These are phyloP conservation scores for Metarhizium rileyi DNA, from an alignment of 2,329 filamentous ascomycete species.

Conservation along the genomic window DNA sequence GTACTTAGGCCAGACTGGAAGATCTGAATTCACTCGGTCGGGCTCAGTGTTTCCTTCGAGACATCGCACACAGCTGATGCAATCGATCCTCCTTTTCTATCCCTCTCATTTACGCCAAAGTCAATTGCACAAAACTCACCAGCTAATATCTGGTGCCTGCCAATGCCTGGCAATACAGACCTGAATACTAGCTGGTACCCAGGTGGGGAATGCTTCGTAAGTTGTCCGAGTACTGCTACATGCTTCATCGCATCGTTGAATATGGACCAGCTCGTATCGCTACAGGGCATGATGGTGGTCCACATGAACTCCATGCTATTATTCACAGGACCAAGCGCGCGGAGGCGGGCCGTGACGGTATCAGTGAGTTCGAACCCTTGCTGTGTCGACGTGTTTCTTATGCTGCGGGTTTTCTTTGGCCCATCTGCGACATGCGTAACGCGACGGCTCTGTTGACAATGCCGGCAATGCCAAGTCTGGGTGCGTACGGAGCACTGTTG, in stretches of 20 bases:
- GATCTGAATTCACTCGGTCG: not conserved
- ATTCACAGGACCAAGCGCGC: not conserved
- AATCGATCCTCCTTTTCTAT: not conserved
- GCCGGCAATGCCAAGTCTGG: too few species aligned
- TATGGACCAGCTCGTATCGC: not conserved
- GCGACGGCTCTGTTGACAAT: too few species aligned
- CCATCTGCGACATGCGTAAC: conserved; percentile 11
- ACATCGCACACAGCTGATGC: not conserved
- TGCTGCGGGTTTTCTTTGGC: conserved; percentile 7
- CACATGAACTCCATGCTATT: not conserved
- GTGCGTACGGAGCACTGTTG: not conserved
- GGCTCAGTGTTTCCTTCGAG: not conserved
- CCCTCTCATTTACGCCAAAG: not conserved
- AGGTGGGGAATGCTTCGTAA: too few species aligned
- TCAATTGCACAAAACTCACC: too few species aligned
- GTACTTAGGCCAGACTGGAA: not conserved
- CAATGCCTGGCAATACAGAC: not conserved
- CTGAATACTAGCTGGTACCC: too few species aligned
- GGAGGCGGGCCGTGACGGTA: conserved; percentile 9
- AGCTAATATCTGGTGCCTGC: not conserved
- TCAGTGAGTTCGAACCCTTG: conserved; percentile 4
- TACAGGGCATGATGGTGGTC: not conserved
- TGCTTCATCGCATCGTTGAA: not conserved
- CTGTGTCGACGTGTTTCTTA: conserved; percentile 8
- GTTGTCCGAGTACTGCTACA: not conserved